Base-by-base conservation (phyloP, 2,329 filamentous ascomycete species). In the Trichoderma asperellum region DNA sequence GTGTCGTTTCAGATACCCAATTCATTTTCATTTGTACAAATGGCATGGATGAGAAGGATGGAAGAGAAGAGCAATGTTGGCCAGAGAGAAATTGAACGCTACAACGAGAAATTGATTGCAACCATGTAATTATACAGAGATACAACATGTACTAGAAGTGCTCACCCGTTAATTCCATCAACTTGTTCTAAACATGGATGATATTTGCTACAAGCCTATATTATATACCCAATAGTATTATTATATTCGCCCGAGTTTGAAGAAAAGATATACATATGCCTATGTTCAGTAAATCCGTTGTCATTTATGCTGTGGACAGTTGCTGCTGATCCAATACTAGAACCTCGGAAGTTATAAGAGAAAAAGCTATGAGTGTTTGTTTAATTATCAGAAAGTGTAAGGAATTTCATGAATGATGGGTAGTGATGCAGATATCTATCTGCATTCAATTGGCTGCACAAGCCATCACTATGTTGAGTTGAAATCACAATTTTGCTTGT, bases 1-100 rank as follows among this genome's bases (percentile, higher is more conserved):
- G 64, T 58, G 64, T 67, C 64, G 32, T 67, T 67, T 67, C 64
- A 59, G 64, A 67, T 67, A 67, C 64, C 55, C 64, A 47, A 59
- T 67, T 35, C 64, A 52, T 34, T 58, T 59, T 67, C 64, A 59
- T 67, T 52, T 67, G 64, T 67, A 37, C 53, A 12, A 11, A 49
- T 49, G 35, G 43, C n/a, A 59, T 49, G 56, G 53, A 58, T 58
- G 37, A 40, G 4, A 37, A 60, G 21, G 40, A n/a, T 43, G 40
- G 6, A 43, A 40, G 40, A 49, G 18, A 32, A 24, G 62, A 65
- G 37, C 27, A 21, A 32, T n/a, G 52, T 49, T 21, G 10, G 27
- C 40, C 7, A 43, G 11, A 59, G 53, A 43, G 27, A 52, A 21
- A 34, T 29, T 37, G 32, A 43, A 1, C n/a, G n/a, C 27, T 18